Percentiles rank a stretch among this genome's conserved stretches.
Evolutionary conservation across 1,284 basidiomycete species (phyloP).

Genomic region (Fomitopsis pinicola): DNA sequence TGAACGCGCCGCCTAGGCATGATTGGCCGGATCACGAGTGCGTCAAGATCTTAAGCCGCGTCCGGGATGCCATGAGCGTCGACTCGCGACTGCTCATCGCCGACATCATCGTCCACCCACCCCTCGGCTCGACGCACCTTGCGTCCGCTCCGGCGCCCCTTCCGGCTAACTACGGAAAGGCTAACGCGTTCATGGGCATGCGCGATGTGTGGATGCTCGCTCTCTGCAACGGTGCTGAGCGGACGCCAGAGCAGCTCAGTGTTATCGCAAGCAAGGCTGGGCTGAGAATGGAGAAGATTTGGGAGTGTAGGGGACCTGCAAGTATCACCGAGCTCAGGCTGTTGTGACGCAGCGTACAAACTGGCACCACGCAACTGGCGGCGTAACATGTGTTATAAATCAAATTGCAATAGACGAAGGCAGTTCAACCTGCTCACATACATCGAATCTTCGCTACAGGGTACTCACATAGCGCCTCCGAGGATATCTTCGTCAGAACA

Average conservation of each 20-base stretch:
- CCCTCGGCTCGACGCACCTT: constrained; percentile 4
- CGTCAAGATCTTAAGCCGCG: constrained; percentile 5
- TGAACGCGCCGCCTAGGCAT: constrained; percentile 1
- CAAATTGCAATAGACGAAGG: too few relatives aligned
- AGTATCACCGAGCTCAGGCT: not conserved
- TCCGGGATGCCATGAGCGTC: constrained; percentile 4
- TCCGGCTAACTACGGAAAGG: constrained; percentile 10
- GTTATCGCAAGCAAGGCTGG: constrained; percentile 5
- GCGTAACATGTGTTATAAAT: too few relatives aligned
- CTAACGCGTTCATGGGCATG: not conserved
- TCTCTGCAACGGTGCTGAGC: constrained; percentile 7
- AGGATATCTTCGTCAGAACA: too few relatives aligned
- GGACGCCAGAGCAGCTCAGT: constrained; percentile 6
- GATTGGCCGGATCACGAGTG: constrained; percentile 4
- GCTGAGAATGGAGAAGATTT: constrained; percentile 4
- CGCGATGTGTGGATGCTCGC: constrained; percentile 6
- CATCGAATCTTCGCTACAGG: too few relatives aligned
- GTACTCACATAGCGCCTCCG: too few relatives aligned
- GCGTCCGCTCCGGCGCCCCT: constrained; percentile 7
- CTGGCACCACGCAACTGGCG: too few relatives aligned
- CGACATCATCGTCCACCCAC: constrained; percentile 7
- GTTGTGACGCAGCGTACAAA: too few relatives aligned
- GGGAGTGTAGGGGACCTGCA: constrained; percentile 4
- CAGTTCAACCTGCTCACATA: too few relatives aligned
- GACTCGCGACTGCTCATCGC: constrained; percentile 8